These are phyloP conservation scores for Tetrapisispora arboricola DNA, from an alignment of 805 yeast genomes.

Conservation along the genomic window DNA sequence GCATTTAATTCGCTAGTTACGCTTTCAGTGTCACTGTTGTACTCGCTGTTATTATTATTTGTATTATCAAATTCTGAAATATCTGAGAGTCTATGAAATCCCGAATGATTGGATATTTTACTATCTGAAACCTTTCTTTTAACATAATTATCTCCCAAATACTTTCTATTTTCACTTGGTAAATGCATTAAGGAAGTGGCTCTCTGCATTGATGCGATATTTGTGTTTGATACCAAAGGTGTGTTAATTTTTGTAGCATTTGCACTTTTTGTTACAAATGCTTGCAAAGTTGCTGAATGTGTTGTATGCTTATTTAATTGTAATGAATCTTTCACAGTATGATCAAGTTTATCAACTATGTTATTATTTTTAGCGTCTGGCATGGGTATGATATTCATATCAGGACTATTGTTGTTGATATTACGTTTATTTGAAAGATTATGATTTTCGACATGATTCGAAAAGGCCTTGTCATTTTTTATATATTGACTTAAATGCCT, in stretches of 20 bases:
- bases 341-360: not conserved
- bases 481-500: slow-evolving; percentile 4
- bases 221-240: not conserved
- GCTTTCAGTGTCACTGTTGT: not conserved
- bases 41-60: not conserved
- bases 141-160: not conserved
- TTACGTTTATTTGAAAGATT: not conserved
- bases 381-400: not conserved
- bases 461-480: slow-evolving; percentile 1
- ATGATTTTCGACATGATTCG: not conserved
- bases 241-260: not conserved
- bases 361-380: not conserved
- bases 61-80: not conserved
- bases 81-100: not conserved
- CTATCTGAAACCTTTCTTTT: slow-evolving; percentile 1
- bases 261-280: slow-evolving; percentile 21
- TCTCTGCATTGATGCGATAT: slow-evolving; percentile 8
- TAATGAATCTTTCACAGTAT: not conserved
- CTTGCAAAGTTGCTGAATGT: slow-evolving; percentile 22
- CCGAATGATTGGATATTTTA: not conserved
- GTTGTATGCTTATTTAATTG: slow-evolving; percentile 1
- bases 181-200: slow-evolving; percentile 15
- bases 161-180: slow-evolving; percentile 5
- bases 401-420: not conserved
- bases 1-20: not conserved